These are phyloP conservation scores for Umbilicaria muhlenbergii DNA, from an alignment of 495 filamentous ascomycete genomes.

Conservation along the genomic window DNA sequence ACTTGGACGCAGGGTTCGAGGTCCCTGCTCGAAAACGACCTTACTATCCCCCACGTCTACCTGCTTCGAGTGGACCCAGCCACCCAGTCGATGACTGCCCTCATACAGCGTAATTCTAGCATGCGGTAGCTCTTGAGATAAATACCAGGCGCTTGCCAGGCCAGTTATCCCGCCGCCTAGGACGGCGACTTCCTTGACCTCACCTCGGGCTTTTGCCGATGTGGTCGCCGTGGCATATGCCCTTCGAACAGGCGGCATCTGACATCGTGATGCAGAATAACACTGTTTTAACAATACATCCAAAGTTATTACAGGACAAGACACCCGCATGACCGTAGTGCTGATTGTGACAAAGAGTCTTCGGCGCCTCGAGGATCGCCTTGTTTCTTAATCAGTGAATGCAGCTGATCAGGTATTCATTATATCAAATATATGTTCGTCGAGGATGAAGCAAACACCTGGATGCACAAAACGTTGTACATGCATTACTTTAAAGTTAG, in stretches of 20 bases:
- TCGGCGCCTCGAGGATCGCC: too few relatives aligned
- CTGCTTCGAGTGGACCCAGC: conserved; percentile 63
- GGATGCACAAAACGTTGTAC: too few relatives aligned
- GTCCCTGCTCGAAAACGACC: conserved; percentile 72
- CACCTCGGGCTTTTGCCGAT: background rate
- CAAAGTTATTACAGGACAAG: conserved; percentile 6
- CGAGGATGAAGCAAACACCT: too few relatives aligned
- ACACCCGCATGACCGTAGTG: too few relatives aligned
- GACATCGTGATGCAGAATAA: conserved; percentile 9
- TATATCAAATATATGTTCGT: too few relatives aligned
- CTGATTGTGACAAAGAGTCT: too few relatives aligned
- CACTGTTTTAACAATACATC: conserved; percentile 12
- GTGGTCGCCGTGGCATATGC: background rate
- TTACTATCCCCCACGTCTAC: conserved; percentile 42
- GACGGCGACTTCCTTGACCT: conserved; percentile 42
- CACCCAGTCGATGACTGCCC: conserved; percentile 48
- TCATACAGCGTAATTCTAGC: conserved; percentile 68
- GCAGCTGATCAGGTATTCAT: too few relatives aligned
- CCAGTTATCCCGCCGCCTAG: conserved; percentile 87
- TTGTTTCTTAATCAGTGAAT: too few relatives aligned
- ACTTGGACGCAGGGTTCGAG: conserved; percentile 55
- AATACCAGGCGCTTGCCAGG: conserved; percentile 62
- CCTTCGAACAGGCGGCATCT: background rate
- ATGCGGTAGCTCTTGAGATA: conserved; percentile 42
- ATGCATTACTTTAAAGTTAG: too few relatives aligned